Evolutionary conservation across 2,329 filamentous ascomycete species (phyloP).

Genomic region (Torrubiella hemipterigena): DNA sequence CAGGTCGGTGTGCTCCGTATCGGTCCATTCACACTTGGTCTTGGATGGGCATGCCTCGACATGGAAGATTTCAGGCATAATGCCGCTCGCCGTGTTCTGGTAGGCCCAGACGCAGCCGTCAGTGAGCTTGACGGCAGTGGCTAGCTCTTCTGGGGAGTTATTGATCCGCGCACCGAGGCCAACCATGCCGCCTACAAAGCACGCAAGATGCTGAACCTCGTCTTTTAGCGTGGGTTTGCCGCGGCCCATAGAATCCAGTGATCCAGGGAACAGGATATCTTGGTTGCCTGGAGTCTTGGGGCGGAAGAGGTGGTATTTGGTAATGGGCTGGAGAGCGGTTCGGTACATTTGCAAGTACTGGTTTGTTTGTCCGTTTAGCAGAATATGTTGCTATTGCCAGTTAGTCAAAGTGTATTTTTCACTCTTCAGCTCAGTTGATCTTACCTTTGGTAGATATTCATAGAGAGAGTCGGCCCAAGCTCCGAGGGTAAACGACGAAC

Average conservation of each 20-base stretch:
- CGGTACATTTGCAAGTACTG: slow-evolving; percentile 57
- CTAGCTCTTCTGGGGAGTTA: slow-evolving; percentile 29
- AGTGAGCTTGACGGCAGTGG: slow-evolving; percentile 32
- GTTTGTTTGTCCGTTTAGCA: slow-evolving; percentile 53
- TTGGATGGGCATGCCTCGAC: slow-evolving; percentile 21
- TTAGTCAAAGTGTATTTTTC: no score
- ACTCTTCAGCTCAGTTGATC: no score
- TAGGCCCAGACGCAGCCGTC: slow-evolving; percentile 45
- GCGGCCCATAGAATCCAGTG: slow-evolving; percentile 18
- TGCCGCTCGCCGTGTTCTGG: slow-evolving; percentile 31
- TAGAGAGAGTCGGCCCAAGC: slow-evolving; percentile 38
- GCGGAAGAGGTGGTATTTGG: slow-evolving; percentile 52
- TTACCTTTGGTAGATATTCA: slow-evolving; percentile 51
- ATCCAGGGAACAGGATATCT: slow-evolving; percentile 49
- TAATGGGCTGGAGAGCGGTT: slow-evolving; percentile 47
- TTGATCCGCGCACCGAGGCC: slow-evolving; percentile 55
- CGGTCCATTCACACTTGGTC: slow-evolving; percentile 23
- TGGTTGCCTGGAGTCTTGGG: slow-evolving; percentile 49
- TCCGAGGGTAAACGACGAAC: slow-evolving; percentile 29
- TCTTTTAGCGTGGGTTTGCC: slow-evolving; percentile 16
- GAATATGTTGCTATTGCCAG: slow-evolving; percentile 39
- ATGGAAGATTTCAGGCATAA: slow-evolving; percentile 40
- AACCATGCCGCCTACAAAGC: slow-evolving; percentile 61
- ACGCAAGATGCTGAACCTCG: slow-evolving; percentile 48
- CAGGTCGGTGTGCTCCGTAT: slow-evolving; percentile 14